Base-by-base conservation (phyloP, 2,329 filamentous ascomycete genomes). In the Diaporthe citriasiana region DNA sequence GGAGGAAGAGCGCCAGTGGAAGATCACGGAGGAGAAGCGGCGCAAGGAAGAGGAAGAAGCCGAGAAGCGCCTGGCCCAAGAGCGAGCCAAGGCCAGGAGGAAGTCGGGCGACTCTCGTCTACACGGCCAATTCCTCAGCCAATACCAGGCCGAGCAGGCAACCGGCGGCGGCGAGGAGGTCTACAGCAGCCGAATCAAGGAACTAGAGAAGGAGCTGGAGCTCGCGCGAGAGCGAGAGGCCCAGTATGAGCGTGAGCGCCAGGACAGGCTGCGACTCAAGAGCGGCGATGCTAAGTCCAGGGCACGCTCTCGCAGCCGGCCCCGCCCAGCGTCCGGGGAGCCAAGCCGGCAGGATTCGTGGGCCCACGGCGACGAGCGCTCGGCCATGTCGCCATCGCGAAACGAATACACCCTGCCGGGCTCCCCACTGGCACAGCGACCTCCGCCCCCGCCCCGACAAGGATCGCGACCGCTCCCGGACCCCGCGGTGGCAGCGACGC, bases 91-190 rank as follows among this genome's bases (percentile, higher is more conserved):
- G 74, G 87, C 90, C 72, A 83, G 90, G 75, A 87, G 86, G 33
- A 86, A 85, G 76, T 92, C 90, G 79, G 72, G 72, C 56, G 92
- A 95, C 78, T 87, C 88, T 50, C 90, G 92, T 76, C 86, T 98
- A 30, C 93, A 92, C 75, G 95, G 95, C 3, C 95, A 98, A 80
- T 95, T 93, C 78, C 88, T 97, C 68, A 96, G 94, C 80, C 93
- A 98, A 80, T 97, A 98, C 81, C 93, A 94, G 81, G 91, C 92
- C 27, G 92, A 94, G 77, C 91, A 93, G 80, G 82, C 87, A 75
- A 3, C 45, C 22, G 79, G 82, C 71, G 79, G 80, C 27, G 82
- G 82, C 55, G 81, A 80, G 60, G 82, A 82, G 25, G 85, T 87
- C 71, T 88, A 96, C 81, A 90, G 87, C 76, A 89, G 88, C 76